phyloP scores from a whole-genome alignment of 1,284 basidiomycete genomes.

The Fomitiporia mediterranea region DNA sequence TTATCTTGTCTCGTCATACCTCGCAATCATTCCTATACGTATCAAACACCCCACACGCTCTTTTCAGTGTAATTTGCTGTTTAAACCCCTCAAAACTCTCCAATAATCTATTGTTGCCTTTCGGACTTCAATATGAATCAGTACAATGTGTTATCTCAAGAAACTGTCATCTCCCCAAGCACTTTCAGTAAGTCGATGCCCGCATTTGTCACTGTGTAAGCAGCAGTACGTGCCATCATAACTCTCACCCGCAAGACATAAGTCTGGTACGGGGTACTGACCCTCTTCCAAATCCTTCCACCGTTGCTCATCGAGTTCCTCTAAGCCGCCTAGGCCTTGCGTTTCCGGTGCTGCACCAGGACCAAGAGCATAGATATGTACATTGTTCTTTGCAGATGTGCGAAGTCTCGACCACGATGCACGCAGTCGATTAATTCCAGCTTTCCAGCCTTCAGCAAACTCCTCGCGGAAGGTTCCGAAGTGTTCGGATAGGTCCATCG shows the following conservation, averaged over 20 bases:
- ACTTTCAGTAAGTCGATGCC: neutral
- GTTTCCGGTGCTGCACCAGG: neutral
- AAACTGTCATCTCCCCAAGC: neutral
- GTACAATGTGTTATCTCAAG: neutral
- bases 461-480: conserved; percentile 24
- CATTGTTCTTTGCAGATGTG: conserved; percentile 40
- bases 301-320: conserved; percentile 4
- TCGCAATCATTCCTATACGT: too few relatives aligned
- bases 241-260: conserved; percentile 17
- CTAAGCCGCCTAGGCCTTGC: conserved; percentile 6
- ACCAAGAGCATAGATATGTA: conserved; percentile 34
- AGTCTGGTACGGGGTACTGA: conserved; percentile 1
- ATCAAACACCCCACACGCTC: too few relatives aligned
- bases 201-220: neutral
- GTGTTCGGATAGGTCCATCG: neutral
- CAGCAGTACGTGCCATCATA: neutral
- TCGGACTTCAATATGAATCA: too few relatives aligned
- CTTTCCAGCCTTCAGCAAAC: conserved; percentile 57
- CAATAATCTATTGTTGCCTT: too few relatives aligned
- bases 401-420: conserved; percentile 39
- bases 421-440: conserved; percentile 45
- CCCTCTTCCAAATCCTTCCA: conserved; percentile 7
- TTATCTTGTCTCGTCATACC: too few relatives aligned
- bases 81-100: too few relatives aligned
- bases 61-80: too few relatives aligned